Conservation (phyloP, 208 protist genomes). For the Leishmania tarentolae region DNA sequence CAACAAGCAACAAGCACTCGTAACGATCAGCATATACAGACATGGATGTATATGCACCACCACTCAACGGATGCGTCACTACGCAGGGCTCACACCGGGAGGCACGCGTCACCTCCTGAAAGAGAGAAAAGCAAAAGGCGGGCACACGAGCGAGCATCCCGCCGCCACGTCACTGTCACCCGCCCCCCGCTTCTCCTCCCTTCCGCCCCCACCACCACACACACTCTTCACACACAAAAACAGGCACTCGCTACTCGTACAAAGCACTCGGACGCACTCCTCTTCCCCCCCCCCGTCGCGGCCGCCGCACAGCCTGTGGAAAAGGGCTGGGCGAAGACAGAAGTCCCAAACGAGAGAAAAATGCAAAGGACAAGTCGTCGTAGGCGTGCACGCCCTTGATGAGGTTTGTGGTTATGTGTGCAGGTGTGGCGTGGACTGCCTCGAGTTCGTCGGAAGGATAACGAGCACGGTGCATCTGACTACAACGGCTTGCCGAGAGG, state of each 20-base stretch:
- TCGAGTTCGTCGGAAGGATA: not conserved
- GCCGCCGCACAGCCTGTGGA: not conserved
- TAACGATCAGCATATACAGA: too few relatives aligned
- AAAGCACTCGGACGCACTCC: not conserved
- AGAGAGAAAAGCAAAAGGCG: not conserved
- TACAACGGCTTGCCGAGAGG: too few relatives aligned
- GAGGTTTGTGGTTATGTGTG: not conserved
- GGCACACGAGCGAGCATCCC: too few relatives aligned
- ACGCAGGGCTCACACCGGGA: not conserved
- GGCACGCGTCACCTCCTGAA: not conserved
- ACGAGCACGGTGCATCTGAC: not conserved
- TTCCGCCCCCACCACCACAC: too few relatives aligned
- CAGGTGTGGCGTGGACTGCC: not conserved
- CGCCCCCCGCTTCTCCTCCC: too few relatives aligned
- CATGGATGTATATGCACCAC: too few relatives aligned
- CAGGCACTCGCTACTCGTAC: not conserved
- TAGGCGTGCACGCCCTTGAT: not conserved
- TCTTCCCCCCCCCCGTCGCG: too few relatives aligned
- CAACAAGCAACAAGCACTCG: too few relatives aligned
- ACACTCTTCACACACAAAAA: too few relatives aligned
- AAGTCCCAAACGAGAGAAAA: not conserved
- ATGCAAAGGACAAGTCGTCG: not conserved
- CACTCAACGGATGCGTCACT: not conserved
- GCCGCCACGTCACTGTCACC: too few relatives aligned
- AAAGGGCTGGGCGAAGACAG: too few relatives aligned